Base-by-base conservation (phyloP, 2,329 filamentous ascomycete species). In the Neonectria magnoliae region DNA sequence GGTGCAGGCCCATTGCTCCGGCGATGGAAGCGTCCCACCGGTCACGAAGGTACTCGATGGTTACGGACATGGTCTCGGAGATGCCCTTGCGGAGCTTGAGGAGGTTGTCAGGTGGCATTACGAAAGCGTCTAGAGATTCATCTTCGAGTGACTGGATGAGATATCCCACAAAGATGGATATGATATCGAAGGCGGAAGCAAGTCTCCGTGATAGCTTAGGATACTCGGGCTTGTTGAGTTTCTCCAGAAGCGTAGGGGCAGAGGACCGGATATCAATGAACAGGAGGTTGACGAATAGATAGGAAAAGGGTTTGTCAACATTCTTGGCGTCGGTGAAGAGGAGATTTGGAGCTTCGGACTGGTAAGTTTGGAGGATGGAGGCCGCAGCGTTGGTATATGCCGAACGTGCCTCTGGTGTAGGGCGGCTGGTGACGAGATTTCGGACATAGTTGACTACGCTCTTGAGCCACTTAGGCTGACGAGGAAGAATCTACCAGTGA, bases 21-120 rank as follows among this genome's bases (percentile, higher is more conserved):
- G 88, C 85, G n/a, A 87, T 80, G 2, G 87, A 85, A 5, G 87
- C 87, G 72, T 92, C 90, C 87, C 88, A 92, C n/a, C 90, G 81
- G 72, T 92, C 90, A 44, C 89, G 85, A 2, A 92, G 81, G 74
- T 89, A 90, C 76, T 92, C 90, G 64, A 90, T 84, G 0, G 85
- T 84, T 2, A 89, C 77, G 0, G 87, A 88, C 73, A 91, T 83
- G 4, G 89, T 88, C 71, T 92, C 90, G 1, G 85, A 82, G 55
- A 92, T 84, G 58, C 84, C 81, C 54, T 83, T 87, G 42, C 88
- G 84, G 6, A 92, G 78, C 70, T 87, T 88, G 14, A 92, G 79
- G 27, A 92, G 82, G 25, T 85, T 83, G 60, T 90, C 87, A 0
- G 88, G 85, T 1, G 85, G 77, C 78, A 89, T 84, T 36, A 81